Percentiles rank a stretch among this genome's conserved stretches.
These are phyloP conservation scores for Fusarium sp. DNA, from an alignment of 2,329 filamentous ascomycete species.

Conservation along the genomic window DNA sequence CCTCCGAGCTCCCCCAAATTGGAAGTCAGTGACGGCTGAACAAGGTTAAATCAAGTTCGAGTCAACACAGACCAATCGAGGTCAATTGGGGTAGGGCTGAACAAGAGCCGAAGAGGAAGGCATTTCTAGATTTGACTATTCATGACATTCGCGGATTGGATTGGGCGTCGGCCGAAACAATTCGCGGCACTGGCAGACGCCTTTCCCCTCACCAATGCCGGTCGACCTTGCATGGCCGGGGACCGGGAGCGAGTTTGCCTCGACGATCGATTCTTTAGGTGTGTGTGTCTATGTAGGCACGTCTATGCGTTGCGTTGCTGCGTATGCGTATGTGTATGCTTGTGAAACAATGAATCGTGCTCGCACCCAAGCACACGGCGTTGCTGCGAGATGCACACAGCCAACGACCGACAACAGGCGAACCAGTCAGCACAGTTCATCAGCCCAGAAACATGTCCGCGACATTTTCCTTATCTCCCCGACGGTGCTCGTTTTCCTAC, in stretches of 20 bases:
- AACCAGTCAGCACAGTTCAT: neutral
- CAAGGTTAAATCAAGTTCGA: slow-evolving; percentile 17
- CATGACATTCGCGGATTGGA: slow-evolving; percentile 6
- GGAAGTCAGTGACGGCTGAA: slow-evolving; percentile 20
- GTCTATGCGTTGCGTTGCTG: neutral
- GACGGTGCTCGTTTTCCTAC: slow-evolving; percentile 10
- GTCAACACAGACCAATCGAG: slow-evolving; percentile 18
- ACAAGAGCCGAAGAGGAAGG: slow-evolving; percentile 32
- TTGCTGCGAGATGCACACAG: neutral
- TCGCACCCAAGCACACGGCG: neutral
- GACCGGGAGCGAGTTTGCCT: slow-evolving; percentile 16
- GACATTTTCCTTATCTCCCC: slow-evolving; percentile 36
- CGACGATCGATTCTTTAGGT: slow-evolving; percentile 1
- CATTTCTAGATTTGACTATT: slow-evolving; percentile 19
- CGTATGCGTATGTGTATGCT: neutral
- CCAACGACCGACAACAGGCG: neutral
- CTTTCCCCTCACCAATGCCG: slow-evolving; percentile 22
- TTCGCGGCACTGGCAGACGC: slow-evolving; percentile 5
- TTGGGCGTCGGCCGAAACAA: slow-evolving; percentile 3
- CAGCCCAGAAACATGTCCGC: slow-evolving; percentile 1
- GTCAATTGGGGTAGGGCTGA: slow-evolving; percentile 40
- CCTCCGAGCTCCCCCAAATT: slow-evolving; percentile 27
- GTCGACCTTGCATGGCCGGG: slow-evolving; percentile 10
- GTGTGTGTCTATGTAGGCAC: neutral
- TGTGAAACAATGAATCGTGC: neutral